Evolutionary conservation across 1,284 basidiomycete genomes (phyloP).

Genomic region (Fistulinella cinereoalba): DNA sequence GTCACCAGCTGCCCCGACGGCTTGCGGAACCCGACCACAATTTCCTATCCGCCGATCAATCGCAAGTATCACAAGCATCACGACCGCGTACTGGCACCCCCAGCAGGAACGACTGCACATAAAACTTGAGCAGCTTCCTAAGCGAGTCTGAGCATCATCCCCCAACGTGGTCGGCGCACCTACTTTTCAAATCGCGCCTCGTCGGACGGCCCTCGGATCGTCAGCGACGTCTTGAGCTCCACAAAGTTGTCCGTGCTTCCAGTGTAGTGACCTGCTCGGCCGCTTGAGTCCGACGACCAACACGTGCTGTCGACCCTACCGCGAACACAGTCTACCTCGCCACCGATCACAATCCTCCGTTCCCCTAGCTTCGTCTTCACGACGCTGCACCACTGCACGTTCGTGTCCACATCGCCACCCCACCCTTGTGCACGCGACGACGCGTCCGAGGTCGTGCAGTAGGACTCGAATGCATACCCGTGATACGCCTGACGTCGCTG

Average conservation of each 20-base stretch:
- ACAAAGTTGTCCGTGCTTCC: slow-evolving; percentile 68
- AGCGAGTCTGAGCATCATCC: slow-evolving; percentile 6
- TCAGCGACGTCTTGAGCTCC: slow-evolving; percentile 91
- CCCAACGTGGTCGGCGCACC: not conserved
- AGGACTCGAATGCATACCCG: slow-evolving; percentile 87
- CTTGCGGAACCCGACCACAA: slow-evolving; percentile 91
- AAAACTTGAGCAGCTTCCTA: slow-evolving; percentile 91
- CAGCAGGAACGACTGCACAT: slow-evolving; percentile 92
- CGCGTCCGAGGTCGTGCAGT: slow-evolving; percentile 57
- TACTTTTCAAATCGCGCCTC: slow-evolving; percentile 82
- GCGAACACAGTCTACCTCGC: slow-evolving; percentile 92
- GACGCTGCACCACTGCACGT: slow-evolving; percentile 94
- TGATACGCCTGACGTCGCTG: slow-evolving; percentile 67
- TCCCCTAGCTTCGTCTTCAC: slow-evolving; percentile 86
- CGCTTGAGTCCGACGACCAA: not conserved
- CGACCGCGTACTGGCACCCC: slow-evolving; percentile 73
- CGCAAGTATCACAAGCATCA: not conserved
- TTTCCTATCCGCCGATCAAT: slow-evolving; percentile 49
- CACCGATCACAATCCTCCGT: slow-evolving; percentile 83
- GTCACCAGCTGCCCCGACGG: slow-evolving; percentile 65
- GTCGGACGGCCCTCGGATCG: slow-evolving; percentile 68
- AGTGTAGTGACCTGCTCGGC: slow-evolving; percentile 49
- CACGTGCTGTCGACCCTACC: slow-evolving; percentile 43
- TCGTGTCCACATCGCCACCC: slow-evolving; percentile 89
- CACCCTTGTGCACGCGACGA: slow-evolving; percentile 48